phyloP scores from a whole-genome alignment of 2,329 filamentous ascomycete species.

The Colletotrichum phormii region DNA sequence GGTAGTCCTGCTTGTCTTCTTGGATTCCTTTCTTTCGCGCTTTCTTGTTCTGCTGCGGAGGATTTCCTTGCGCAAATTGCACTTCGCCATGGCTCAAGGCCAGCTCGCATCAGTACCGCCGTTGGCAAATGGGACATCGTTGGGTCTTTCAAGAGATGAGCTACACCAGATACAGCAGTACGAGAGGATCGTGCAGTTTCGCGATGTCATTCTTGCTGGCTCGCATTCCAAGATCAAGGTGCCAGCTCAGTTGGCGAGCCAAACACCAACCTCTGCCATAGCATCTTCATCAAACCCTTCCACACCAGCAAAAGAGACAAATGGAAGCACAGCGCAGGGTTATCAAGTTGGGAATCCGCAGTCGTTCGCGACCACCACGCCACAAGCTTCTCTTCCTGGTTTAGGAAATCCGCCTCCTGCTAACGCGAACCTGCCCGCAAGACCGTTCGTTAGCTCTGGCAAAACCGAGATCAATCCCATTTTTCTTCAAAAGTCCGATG shows the following conservation, averaged over 20 bases:
- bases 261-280: slow-evolving; percentile 38
- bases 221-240: slow-evolving; percentile 74
- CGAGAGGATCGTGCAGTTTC: slow-evolving; percentile 83
- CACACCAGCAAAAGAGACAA: slow-evolving; percentile 13
- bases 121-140: slow-evolving; percentile 40
- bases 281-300: slow-evolving; percentile 38
- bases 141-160: slow-evolving; percentile 57
- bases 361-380: slow-evolving; percentile 51
- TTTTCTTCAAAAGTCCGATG: slow-evolving; percentile 86
- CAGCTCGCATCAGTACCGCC: slow-evolving; percentile 31
- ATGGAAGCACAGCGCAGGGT: slow-evolving; percentile 22
- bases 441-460: slow-evolving; percentile 55
- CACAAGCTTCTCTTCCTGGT: slow-evolving; percentile 46
- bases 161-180: slow-evolving; percentile 75
- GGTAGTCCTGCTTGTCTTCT: slow-evolving; percentile 4
- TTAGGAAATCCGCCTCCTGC: slow-evolving; percentile 38
- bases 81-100: slow-evolving; percentile 30
- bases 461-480: slow-evolving; percentile 83
- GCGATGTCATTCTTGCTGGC: slow-evolving; percentile 84
- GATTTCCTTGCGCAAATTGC: slow-evolving; percentile 10
- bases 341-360: slow-evolving; percentile 45
- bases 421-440: slow-evolving; percentile 50
- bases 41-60: slow-evolving; percentile 20
- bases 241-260: slow-evolving; percentile 52
- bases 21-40: slow-evolving; percentile 19